Percentiles rank a stretch among this genome's conserved stretches.
phyloP scores from a whole-genome alignment of 2,329 filamentous ascomycete genomes.

The Aspergillus sergii region DNA sequence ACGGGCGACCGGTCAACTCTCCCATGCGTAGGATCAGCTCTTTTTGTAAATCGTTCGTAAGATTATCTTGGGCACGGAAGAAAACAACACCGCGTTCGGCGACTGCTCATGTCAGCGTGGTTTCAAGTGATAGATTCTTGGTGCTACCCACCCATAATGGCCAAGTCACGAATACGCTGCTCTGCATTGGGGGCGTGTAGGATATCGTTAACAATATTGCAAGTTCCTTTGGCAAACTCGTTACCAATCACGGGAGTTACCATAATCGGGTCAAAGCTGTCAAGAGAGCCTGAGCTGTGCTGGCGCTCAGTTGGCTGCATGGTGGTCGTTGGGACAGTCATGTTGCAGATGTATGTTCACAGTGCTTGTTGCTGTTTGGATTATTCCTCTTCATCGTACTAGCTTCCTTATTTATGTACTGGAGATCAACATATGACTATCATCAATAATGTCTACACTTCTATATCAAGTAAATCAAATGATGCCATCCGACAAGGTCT shows the following conservation, averaged over 20 bases:
- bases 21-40: conserved; percentile 63
- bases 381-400: neutral
- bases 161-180: conserved; percentile 65
- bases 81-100: conserved; percentile 71
- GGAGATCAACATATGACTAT: neutral
- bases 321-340: neutral
- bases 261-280: conserved; percentile 15
- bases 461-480: neutral
- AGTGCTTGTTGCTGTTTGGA: neutral
- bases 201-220: conserved; percentile 52
- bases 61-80: conserved; percentile 64
- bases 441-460: neutral
- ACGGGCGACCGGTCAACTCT: conserved; percentile 61
- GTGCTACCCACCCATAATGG: conserved; percentile 59
- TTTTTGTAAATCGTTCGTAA: conserved; percentile 67
- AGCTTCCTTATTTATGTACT: neutral
- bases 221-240: conserved; percentile 40
- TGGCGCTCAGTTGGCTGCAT: conserved; percentile 5
- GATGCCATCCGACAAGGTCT: too few relatives aligned
- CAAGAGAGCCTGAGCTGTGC: conserved; percentile 17
- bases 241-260: conserved; percentile 45
- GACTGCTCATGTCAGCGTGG: conserved; percentile 45
- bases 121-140: neutral
- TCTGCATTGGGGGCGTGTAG: conserved; percentile 65
- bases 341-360: neutral